Conservation (phyloP, 352 stramenopile species). For the Phytophthora meadii region DNA sequence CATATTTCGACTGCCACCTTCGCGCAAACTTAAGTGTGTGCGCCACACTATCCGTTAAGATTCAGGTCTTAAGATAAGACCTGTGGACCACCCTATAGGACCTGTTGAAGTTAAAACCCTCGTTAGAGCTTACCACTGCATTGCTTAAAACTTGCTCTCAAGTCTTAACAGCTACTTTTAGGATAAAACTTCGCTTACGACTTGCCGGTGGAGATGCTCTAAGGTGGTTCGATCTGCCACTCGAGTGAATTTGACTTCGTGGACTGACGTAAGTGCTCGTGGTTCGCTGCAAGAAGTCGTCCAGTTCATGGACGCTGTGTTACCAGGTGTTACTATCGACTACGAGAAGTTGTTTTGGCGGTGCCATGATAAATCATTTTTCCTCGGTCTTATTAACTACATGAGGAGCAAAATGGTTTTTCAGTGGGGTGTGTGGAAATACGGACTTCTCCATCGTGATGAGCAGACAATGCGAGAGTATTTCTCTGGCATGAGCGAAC, state of each 20-base stretch:
- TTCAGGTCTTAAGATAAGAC: no score
- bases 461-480: slow-evolving; percentile 43
- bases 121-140: no score
- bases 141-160: no score
- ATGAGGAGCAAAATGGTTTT: slow-evolving; percentile 53
- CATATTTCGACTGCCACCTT: no score
- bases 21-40: no score
- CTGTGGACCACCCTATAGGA: no score
- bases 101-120: no score
- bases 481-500: slow-evolving; percentile 17
- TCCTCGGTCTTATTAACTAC: slow-evolving; percentile 34
- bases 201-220: no score
- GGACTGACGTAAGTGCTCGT: slow-evolving; percentile 58
- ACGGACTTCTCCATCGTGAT: slow-evolving; percentile 57
- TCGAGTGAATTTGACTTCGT: slow-evolving; percentile 60
- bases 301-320: slow-evolving; percentile 30
- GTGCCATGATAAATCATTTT: slow-evolving; percentile 52
- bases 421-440: slow-evolving; percentile 54
- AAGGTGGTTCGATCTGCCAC: slow-evolving; percentile 43
- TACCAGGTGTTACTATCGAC: slow-evolving; percentile 39
- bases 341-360: slow-evolving; percentile 50
- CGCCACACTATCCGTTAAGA: no score
- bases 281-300: slow-evolving; percentile 57
- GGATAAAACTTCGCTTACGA: no score
- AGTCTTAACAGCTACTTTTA: no score